phyloP scores from a whole-genome alignment of 2,329 filamentous ascomycete genomes.

The Aureobasidium sp. region DNA sequence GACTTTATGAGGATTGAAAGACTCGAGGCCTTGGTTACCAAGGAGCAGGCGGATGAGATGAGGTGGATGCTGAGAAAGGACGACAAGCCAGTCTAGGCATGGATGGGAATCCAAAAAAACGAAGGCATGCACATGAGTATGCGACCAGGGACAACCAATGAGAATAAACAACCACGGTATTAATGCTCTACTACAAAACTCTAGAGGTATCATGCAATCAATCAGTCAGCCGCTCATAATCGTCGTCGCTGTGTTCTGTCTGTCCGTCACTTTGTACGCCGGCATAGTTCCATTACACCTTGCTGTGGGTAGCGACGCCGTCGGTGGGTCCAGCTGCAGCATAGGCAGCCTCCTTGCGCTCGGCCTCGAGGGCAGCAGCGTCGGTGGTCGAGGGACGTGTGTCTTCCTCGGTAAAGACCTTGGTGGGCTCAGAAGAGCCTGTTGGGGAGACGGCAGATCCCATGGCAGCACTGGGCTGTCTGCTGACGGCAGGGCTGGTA shows the following conservation, averaged over 20 bases:
- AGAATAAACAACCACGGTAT: neutral
- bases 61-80: slow-evolving; percentile 34
- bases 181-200: slow-evolving; percentile 1
- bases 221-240: neutral
- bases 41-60: slow-evolving; percentile 45
- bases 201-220: slow-evolving; percentile 9
- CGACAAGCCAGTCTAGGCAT: neutral
- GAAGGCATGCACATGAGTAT: neutral
- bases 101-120: neutral
- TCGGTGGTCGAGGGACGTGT: slow-evolving; percentile 8
- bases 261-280: neutral
- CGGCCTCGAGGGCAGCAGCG: slow-evolving; percentile 18
- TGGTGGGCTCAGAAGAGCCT: neutral
- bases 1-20: slow-evolving; percentile 53
- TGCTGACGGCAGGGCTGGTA: slow-evolving; percentile 25
- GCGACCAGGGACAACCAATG: neutral
- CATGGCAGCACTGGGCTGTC: slow-evolving; percentile 2
- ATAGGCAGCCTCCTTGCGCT: slow-evolving; percentile 7
- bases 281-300: neutral
- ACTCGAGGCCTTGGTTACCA: slow-evolving; percentile 47
- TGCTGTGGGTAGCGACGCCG: slow-evolving; percentile 9
- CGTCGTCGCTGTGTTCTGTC: neutral
- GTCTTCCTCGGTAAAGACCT: slow-evolving; percentile 4
- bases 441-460: neutral
- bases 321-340: slow-evolving; percentile 8